These are phyloP conservation scores for Xylaria venustula DNA, from an alignment of 495 filamentous ascomycete species.

Conservation along the genomic window DNA sequence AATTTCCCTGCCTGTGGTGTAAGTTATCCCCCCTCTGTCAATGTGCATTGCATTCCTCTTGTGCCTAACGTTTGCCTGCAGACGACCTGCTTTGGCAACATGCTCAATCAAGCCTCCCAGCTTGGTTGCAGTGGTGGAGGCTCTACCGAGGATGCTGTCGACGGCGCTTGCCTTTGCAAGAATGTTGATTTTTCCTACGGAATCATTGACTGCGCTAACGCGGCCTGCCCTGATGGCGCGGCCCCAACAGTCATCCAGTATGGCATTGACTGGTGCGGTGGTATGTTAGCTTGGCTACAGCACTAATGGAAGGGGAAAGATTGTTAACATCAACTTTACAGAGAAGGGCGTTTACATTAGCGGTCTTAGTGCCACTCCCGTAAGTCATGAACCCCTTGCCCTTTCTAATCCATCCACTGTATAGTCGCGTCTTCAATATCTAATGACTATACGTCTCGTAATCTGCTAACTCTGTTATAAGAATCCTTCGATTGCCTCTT, in stretches of 20 bases:
- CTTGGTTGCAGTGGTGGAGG: slow-evolving; percentile 54
- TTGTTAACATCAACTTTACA: slow-evolving; percentile 2
- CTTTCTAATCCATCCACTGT: too few relatives aligned
- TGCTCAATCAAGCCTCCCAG: slow-evolving; percentile 59
- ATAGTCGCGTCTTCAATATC: too few relatives aligned
- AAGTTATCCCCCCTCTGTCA: slow-evolving; percentile 22
- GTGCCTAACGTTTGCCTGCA: slow-evolving; percentile 31
- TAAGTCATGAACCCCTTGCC: slow-evolving; percentile 16
- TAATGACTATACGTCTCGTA: too few relatives aligned
- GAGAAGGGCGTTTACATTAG: slow-evolving; percentile 22
- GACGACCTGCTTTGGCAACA: slow-evolving; percentile 72
- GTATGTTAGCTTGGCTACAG: slow-evolving; percentile 8
- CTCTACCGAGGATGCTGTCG: slow-evolving; percentile 26
- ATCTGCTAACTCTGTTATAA: background rate
- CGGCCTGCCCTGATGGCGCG: slow-evolving; percentile 54
- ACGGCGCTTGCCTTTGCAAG: slow-evolving; percentile 70
- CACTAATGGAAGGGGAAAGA: too few relatives aligned
- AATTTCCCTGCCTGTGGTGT: slow-evolving; percentile 39
- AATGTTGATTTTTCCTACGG: slow-evolving; percentile 68
- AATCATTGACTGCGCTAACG: slow-evolving; percentile 72
- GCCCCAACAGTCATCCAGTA: slow-evolving; percentile 33
- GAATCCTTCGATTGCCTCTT: slow-evolving; percentile 7
- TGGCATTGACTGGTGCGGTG: slow-evolving; percentile 33
- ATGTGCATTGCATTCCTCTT: background rate
- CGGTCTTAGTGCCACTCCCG: slow-evolving; percentile 21